Evolutionary conservation across 192 early-diverging fungal species (phyloP), one percentile per base, ranked within the genome.

Genomic region (Gonapodya sp.): DNA sequence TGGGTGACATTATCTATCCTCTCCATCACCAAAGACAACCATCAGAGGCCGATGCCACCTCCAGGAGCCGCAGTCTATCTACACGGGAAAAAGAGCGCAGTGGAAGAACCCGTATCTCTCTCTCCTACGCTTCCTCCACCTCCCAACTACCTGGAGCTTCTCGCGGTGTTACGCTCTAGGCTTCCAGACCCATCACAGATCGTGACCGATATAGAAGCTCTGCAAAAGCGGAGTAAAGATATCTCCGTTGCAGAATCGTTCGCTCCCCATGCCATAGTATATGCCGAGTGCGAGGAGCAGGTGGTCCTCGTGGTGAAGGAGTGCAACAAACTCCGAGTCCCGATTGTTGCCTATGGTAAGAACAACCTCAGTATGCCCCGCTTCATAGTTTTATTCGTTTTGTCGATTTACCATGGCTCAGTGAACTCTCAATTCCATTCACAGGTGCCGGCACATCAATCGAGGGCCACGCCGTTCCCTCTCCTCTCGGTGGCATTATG

Each of bases 381-480:
- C n/a, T n/a, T n/a, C n/a, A n/a, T n/a, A n/a, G n/a, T n/a, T n/a
- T n/a, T n/a, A n/a, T n/a, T n/a, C n/a, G n/a, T n/a, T n/a, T n/a
- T n/a, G n/a, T n/a, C n/a, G n/a, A n/a, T n/a, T n/a, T n/a, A n/a
- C n/a, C n/a, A n/a, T 64, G 46, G 46, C 8, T 64, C 46, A 64
- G 8, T 16, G 8, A 16, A 16, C 46, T 64, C 46, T 24, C 46
- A 64, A 64, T 24, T 24, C 46, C 46, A 16, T n/a, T n/a, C n/a
- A 8, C 46, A 64, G 85, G 87, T 2, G 91, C 86, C 1, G 84
- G 87, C 1, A 87, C 89, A 0, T 87, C 86, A 2, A 36, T 92
- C 16, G 92, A 92, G 83, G 92, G 90, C 1, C 88, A 90, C 34
- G 81, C 80, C 46, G 82, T 88, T 24, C 89, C 88, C 14, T 79